Evolutionary conservation across 2,329 filamentous ascomycete species (phyloP), one percentile per base, ranked within the genome.

Genomic region (Beauveria pseudobassiana): DNA sequence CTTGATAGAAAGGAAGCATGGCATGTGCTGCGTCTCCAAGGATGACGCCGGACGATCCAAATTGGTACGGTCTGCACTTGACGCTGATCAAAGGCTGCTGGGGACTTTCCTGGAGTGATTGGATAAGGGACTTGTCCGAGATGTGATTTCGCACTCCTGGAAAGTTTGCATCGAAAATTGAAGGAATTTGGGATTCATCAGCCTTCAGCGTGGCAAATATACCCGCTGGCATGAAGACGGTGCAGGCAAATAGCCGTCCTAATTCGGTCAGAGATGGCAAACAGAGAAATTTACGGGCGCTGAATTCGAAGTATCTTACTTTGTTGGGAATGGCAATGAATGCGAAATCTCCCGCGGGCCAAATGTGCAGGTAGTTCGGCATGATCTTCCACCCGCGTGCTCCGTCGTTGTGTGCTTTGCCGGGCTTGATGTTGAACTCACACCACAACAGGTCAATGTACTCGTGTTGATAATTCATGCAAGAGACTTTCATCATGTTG

Each of bases 361-460:
- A 99, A 72, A 99, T 99, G 74, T 99, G 95, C 1, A 99, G 81
- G 72, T 98, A 92, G 69, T 97, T 90, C 1, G 92, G 91, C 0
- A 91, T 95, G 67, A 98, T 93, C 52, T 81, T 81, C 71, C 96
- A 98, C 66, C 73, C 78, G 28, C 72, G 67, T 14, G 73, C 71
- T 24, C 70, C 65, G 5, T 64, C 64, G 14, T 64, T 51, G 7
- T 66, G 59, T 1, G 68, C 67, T 2, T 74, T 64, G 30, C 73
- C 73, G 1, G 90, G 81, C 24, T 83, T 78, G 64, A 99, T 91
- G 55, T 87, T 87, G 72, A 99, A 98, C 71, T 99, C 95, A 74
- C 93, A 98, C 95, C 95, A 99, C 6, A 98, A 77, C 0, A 93
- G 93, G 73, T 98, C 93, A 70, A 99, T 93, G 73, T 98, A 99